Evolutionary conservation across 2,329 filamentous ascomycete species (phyloP).

Genomic region (Paecilomyces dactylethromorphus): DNA sequence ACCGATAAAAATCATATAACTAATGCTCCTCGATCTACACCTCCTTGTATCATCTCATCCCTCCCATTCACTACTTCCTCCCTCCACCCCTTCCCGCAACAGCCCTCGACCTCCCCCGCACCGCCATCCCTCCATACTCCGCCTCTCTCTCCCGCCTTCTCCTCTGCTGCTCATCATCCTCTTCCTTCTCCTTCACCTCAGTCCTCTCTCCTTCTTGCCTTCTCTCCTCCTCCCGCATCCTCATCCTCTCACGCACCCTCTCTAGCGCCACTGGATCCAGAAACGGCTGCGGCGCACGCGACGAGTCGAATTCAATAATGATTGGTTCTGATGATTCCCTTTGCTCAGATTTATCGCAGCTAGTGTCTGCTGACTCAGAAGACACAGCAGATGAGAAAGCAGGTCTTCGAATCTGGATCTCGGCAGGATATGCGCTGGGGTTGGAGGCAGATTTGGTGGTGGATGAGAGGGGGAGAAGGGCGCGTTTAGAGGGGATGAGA

Average conservation of each 20-base stretch:
- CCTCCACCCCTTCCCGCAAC: background rate
- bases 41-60: background rate
- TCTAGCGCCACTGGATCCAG: constrained; percentile 29
- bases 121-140: constrained; percentile 28
- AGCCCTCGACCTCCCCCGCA: constrained; percentile 19
- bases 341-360: constrained; percentile 12
- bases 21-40: too few species aligned
- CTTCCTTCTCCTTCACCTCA: background rate
- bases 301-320: constrained; percentile 27
- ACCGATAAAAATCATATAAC: too few species aligned
- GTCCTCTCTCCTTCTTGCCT: constrained; percentile 3
- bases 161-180: constrained; percentile 10
- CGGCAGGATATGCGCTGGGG: constrained; percentile 15
- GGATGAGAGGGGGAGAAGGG: constrained; percentile 11
- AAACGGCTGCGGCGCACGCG: constrained; percentile 29
- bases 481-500: constrained; percentile 21
- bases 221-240: background rate
- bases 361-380: background rate
- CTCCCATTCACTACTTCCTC: background rate
- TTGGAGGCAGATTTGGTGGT: constrained; percentile 13
- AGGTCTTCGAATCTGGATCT: constrained; percentile 10
- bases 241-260: constrained; percentile 13
- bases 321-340: constrained; percentile 18
- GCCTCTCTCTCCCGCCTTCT: constrained; percentile 15
- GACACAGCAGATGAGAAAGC: constrained; percentile 7